phyloP scores from a whole-genome alignment of 2,329 filamentous ascomycete genomes.

The Simplicillium sp. region DNA sequence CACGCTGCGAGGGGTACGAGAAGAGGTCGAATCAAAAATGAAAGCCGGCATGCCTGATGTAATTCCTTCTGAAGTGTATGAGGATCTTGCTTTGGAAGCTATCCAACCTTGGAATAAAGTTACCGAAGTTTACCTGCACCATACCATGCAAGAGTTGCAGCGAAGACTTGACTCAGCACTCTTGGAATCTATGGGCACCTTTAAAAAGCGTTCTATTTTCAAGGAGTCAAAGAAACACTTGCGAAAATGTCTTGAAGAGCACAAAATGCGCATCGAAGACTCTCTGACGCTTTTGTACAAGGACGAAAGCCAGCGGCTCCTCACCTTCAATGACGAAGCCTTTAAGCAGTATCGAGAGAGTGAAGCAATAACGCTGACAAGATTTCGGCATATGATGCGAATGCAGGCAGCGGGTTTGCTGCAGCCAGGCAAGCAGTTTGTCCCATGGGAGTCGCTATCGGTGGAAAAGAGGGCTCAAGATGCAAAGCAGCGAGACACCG shows the following conservation, averaged over 20 bases:
- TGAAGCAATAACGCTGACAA: conserved; percentile 35
- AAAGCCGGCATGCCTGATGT: conserved; percentile 49
- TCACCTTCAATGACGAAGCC: conserved; percentile 44
- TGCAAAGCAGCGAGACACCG: conserved; percentile 26
- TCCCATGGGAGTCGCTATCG: conserved; percentile 34
- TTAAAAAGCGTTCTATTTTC: conserved; percentile 41
- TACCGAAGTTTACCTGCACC: conserved; percentile 35
- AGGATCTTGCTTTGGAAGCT: conserved; percentile 45
- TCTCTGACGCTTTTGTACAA: conserved; percentile 35
- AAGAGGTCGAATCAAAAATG: conserved; percentile 43
- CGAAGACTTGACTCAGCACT: conserved; percentile 36
- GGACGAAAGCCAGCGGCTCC: conserved; percentile 45
- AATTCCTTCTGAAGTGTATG: conserved; percentile 50
- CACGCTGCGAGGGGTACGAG: conserved; percentile 40
- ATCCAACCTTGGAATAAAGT: conserved; percentile 49
- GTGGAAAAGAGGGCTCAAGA: conserved; percentile 38
- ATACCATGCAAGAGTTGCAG: conserved; percentile 38
- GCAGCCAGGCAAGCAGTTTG: conserved; percentile 15
- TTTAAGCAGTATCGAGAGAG: conserved; percentile 34
- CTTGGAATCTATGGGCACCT: conserved; percentile 31
- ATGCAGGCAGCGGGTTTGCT: conserved; percentile 29
- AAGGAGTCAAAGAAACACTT: conserved; percentile 34
- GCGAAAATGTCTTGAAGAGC: conserved; percentile 30
- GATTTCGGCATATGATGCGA: conserved; percentile 39
- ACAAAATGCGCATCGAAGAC: conserved; percentile 22